A percentile compares a stretch with the other conserved stretches of the same genome.
phyloP scores from a whole-genome alignment of 345 rosid genomes.

The Diplotaxis tenuifolia region DNA sequence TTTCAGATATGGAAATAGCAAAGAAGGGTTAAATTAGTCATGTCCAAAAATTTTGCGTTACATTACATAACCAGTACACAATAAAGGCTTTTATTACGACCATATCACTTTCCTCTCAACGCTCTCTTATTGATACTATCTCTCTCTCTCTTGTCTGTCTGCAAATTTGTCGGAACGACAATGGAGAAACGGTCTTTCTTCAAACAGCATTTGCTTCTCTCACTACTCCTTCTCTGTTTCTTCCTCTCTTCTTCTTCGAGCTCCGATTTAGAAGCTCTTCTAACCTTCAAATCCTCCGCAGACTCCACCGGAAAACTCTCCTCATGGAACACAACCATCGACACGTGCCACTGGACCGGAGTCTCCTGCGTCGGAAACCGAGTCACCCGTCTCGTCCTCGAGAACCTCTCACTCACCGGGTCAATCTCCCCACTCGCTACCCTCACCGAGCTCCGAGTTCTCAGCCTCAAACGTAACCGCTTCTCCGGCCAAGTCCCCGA shows the following conservation, averaged over 20 bases:
- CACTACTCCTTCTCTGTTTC: conserved; percentile 6
- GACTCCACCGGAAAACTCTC: conserved; percentile 54
- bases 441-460: conserved; percentile 71
- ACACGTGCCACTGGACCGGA: conserved; percentile 66
- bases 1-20: neutral
- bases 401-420: conserved; percentile 55
- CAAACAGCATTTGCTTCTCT: conserved; percentile 7
- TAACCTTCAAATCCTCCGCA: conserved; percentile 53
- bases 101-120: conserved; percentile 21
- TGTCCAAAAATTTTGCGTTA: neutral
- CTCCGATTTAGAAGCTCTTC: conserved; percentile 56
- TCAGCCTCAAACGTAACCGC: conserved; percentile 68
- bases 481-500: conserved; percentile 63
- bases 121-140: conserved; percentile 11
- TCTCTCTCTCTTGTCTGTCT: conserved; percentile 11
- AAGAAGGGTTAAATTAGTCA: conserved; percentile 26
- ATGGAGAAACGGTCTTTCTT: conserved; percentile 46
- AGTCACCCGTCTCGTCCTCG: conserved; percentile 70
- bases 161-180: conserved; percentile 29
- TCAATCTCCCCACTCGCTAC: conserved; percentile 49
- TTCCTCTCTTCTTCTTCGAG: conserved; percentile 34
- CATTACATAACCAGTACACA: neutral
- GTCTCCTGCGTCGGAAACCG: conserved; percentile 60
- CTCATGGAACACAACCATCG: conserved; percentile 59
- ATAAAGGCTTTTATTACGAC: conserved; percentile 20